phyloP scores from a whole-genome alignment of 2,329 filamentous ascomycete species.

The Ilyonectria destructans region DNA sequence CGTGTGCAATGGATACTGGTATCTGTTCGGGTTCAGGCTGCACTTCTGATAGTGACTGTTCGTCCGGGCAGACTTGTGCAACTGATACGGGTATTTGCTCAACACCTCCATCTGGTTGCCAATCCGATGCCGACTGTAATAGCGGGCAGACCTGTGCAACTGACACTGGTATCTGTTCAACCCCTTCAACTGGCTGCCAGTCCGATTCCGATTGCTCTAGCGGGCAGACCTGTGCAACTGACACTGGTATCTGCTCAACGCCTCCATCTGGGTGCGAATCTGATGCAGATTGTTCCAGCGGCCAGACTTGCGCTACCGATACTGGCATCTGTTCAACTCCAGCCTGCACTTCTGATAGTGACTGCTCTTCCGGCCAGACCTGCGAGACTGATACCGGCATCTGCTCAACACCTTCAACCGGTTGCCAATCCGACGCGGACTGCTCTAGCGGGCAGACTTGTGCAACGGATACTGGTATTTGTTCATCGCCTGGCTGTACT shows the following conservation, averaged over 20 bases:
- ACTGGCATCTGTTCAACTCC: not conserved
- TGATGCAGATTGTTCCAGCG: not conserved
- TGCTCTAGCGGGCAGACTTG: not conserved
- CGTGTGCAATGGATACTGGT: not conserved
- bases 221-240: not conserved
- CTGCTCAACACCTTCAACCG: not conserved
- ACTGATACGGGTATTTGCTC: not conserved
- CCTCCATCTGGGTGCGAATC: not conserved
- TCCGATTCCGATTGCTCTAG: not conserved
- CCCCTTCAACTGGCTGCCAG: not conserved
- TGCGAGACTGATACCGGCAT: no score
- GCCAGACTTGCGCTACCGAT: slow-evolving; percentile 2
- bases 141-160: not conserved
- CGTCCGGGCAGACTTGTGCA: no score
- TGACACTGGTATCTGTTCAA: not conserved
- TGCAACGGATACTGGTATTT: not conserved
- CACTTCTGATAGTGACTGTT: no score
- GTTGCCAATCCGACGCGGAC: not conserved
- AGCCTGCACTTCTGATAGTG: not conserved
- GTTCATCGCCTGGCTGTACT: not conserved
- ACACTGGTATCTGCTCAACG: not conserved
- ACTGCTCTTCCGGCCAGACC: not conserved
- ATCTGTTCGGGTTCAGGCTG: not conserved
- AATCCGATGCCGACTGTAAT: not conserved
- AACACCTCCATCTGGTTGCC: not conserved